Base-by-base conservation (phyloP, 2,329 filamentous ascomycete genomes). In the Ceratocystis alfenasii region DNA sequence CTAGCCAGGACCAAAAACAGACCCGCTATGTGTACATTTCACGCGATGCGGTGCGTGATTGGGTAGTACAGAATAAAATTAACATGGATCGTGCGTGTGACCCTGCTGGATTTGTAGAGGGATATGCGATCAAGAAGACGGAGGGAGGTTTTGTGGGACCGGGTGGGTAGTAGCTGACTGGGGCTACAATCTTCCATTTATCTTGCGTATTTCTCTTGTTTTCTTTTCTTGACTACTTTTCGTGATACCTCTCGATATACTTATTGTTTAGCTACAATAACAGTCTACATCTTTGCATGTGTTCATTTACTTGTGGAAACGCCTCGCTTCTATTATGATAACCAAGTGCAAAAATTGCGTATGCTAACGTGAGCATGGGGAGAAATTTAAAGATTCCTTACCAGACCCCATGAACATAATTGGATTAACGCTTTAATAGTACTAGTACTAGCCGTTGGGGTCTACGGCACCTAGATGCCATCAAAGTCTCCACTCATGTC, bases 401-500 rank as follows among this genome's bases (percentile, higher is more conserved):
- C 10, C 8, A 53, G 22, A 17, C 55, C 28, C 28, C 30, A 50
- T 48, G 10, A 15, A 12, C 36, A 41, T 41, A 3, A 10, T 15
- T 12, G 12, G 36, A 41, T 41, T 41, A 41, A 41, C 36, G 36
- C 3, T 41, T 15, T 45, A 48, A 30, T 46, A 33, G 25, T 10
- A 33, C 61, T 7, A 36, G 25, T 63, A 48, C 44, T 48, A 20
- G 41, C n/a, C 22, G 48, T 12, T 22, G 17, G 15, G 33, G 28
- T 46, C 3, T n/a, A 25, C n/a, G 17, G 5, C 15, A 48, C 68
- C 83, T 88, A 97, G 81, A 97, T 90, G 72, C 90, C 93, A 72
- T 97, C 94, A 76, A 96, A 97, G 73, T 96, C 93, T 67, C 91
- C 93, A 65, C 90, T 91, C 61, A 95, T 87, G 78, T 97, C 94